Conservation (phyloP, 805 yeast species). For the Wickerhamiella siamensis region DNA sequence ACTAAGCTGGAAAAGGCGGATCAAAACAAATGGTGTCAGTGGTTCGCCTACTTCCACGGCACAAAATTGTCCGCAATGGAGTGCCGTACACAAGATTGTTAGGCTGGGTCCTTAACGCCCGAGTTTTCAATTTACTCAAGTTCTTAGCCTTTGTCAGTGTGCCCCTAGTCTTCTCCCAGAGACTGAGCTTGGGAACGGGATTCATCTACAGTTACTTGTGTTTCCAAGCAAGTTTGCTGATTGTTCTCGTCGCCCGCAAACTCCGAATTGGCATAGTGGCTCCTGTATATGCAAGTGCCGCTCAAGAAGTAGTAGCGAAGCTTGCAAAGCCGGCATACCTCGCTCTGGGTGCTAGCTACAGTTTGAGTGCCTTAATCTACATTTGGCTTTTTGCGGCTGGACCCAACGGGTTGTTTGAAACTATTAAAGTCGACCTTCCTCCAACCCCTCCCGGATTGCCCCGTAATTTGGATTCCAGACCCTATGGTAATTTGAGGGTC, state of each 20-base stretch:
- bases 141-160: background rate
- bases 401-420: background rate
- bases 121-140: slow-evolving; percentile 4
- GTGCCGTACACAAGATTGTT: slow-evolving; percentile 10
- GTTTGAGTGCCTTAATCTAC: background rate
- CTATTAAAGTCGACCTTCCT: background rate
- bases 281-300: background rate
- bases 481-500: slow-evolving; percentile 1
- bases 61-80: slow-evolving; percentile 8
- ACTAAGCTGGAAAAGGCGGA: background rate
- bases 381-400: slow-evolving; percentile 1
- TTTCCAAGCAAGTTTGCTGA: background rate
- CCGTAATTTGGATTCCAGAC: background rate
- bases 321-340: background rate
- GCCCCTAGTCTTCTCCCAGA: background rate
- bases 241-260: background rate
- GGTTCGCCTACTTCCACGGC: slow-evolving; percentile 14
- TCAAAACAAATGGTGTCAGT: slow-evolving; percentile 10
- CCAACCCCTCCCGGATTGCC: slow-evolving; percentile 5
- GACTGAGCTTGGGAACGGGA: background rate
- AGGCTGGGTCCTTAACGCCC: slow-evolving; percentile 6
- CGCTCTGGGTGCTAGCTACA: background rate
- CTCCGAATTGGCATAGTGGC: background rate
- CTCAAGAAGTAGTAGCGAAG: background rate
- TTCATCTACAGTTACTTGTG: background rate